These are phyloP conservation scores for Ceratocystis lukuohia DNA, from an alignment of 2,329 filamentous ascomycete genomes.

Conservation along the genomic window DNA sequence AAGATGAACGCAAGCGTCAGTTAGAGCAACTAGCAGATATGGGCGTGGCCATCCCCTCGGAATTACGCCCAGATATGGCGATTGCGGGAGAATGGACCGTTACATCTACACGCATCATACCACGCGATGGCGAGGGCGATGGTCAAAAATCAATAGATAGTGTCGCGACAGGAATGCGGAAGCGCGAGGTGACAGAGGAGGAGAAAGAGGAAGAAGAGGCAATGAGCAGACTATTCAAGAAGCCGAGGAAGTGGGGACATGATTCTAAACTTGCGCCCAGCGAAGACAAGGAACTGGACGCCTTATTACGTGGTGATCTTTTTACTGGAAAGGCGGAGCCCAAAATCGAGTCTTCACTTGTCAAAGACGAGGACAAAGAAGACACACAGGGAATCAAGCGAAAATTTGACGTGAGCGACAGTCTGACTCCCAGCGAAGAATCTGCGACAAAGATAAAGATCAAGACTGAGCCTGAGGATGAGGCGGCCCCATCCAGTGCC, in stretches of 20 bases:
- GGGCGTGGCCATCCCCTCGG: conserved; percentile 72
- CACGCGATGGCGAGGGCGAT: conserved; percentile 28
- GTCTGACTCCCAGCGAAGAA: background rate
- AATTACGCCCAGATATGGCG: conserved; percentile 66
- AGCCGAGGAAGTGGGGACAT: conserved; percentile 41
- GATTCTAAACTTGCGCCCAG: conserved; percentile 37
- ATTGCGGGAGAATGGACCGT: conserved; percentile 81
- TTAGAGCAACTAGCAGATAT: conserved; percentile 77
- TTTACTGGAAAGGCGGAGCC: conserved; percentile 13
- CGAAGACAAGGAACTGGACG: conserved; percentile 47
- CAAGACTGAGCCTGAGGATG: conserved; percentile 21
- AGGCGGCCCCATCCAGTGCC: conserved; percentile 21
- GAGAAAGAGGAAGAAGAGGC: conserved; percentile 48
- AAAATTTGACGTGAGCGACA: background rate
- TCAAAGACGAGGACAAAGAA: background rate
- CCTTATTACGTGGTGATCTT: conserved; percentile 36
- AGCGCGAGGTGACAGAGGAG: conserved; percentile 47
- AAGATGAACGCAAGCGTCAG: conserved; percentile 65
- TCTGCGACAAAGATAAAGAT: conserved; percentile 22
- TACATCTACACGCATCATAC: conserved; percentile 47
- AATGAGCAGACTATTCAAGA: conserved; percentile 47
- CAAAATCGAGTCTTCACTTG: background rate
- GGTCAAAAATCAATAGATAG: conserved; percentile 30
- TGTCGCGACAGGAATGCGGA: conserved; percentile 45
- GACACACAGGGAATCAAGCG: background rate